Base-by-base conservation (phyloP, 768 basidiomycete species). In the Boletus huronensis region DNA sequence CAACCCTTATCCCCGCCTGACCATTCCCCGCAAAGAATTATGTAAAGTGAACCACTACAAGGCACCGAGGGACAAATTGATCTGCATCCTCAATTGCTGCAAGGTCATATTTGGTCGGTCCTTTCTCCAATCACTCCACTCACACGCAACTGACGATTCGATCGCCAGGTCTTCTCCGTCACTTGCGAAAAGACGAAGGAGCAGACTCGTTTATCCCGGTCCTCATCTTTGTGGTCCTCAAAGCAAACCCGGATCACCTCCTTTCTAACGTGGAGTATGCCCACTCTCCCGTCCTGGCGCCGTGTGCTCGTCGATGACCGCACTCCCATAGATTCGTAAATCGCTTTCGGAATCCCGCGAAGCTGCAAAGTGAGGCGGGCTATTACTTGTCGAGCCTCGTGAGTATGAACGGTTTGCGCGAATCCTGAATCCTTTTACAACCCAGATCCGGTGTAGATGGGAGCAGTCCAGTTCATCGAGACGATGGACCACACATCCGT, bases 1-100 rank as follows among this genome's bases (percentile, higher is more conserved):
- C 38, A 0, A 11, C 21, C 29, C 47, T 2, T 38, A 5, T 9
- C 43, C 29, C 28, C 29, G 4, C 26, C 48, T 66, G 39, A 50
- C 51, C 36, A 1, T 16, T 21, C 28, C 46, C 35, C 40, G 31
- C 31, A 35, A 65, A 93, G 97, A 99, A 71, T 77, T 99, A 40
- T 71, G 93, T 61, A 98, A 98, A 79, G 88, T 99, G 58, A 98
- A 97, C 64, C 94, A 98, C 68, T 99, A 98, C 77, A 98, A 98
- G 70, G 97, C 97, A 10, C 97, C 97, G 8, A 81, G 97, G 40
- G 97, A 99, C 72, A 99, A 99, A 74, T 76, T 98, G 48, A 98
- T 99, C 52, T 98, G 97, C 71, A 89, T 98, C 36, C 74, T 98
- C 47, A 99, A 99, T 67, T 90, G 85, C 70, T 99, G 95, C 83